Percentiles rank a stretch among this genome's conserved stretches.
Evolutionary conservation across 2,329 filamentous ascomycete species (phyloP).

Genomic region (Leptographium flavum): DNA sequence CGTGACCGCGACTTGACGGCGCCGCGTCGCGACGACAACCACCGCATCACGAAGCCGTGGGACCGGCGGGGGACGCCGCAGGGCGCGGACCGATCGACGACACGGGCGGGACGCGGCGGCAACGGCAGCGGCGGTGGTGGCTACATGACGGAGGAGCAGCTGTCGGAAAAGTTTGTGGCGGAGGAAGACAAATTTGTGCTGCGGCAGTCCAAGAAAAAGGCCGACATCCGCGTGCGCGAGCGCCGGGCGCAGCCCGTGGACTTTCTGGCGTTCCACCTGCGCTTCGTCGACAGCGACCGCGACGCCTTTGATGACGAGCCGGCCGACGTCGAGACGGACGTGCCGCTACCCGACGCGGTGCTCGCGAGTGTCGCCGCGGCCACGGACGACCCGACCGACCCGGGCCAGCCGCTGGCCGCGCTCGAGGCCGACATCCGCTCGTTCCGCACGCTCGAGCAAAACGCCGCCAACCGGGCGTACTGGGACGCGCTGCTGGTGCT

Average conservation of each 20-base stretch:
- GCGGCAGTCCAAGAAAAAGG: constrained; percentile 96
- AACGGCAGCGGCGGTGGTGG: background rate
- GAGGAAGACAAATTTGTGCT: constrained; percentile 94
- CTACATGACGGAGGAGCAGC: constrained; percentile 55
- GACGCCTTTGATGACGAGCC: constrained; percentile 80
- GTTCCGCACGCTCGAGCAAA: constrained; percentile 73
- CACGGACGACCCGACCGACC: too few relatives aligned
- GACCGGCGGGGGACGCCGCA: constrained; percentile 13
- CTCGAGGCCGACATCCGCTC: constrained; percentile 67
- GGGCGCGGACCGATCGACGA: constrained; percentile 6
- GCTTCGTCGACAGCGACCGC: constrained; percentile 73
- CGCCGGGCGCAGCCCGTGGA: constrained; percentile 86
- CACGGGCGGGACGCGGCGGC: constrained; percentile 14
- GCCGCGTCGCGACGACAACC: constrained; percentile 39
- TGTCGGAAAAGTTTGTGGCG: constrained; percentile 71
- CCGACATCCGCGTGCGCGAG: constrained; percentile 84
- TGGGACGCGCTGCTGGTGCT: constrained; percentile 86
- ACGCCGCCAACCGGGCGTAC: constrained; percentile 66
- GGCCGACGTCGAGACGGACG: constrained; percentile 54
- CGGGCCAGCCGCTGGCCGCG: constrained; percentile 56
- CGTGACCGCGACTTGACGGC: constrained; percentile 35
- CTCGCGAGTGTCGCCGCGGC: constrained; percentile 53
- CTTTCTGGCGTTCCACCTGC: constrained; percentile 79
- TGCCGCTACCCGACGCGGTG: constrained; percentile 68
- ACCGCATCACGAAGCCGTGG: constrained; percentile 33